Evolutionary conservation across 306 rosid species (phyloP).

Genomic region (Boehmeria nivea): DNA sequence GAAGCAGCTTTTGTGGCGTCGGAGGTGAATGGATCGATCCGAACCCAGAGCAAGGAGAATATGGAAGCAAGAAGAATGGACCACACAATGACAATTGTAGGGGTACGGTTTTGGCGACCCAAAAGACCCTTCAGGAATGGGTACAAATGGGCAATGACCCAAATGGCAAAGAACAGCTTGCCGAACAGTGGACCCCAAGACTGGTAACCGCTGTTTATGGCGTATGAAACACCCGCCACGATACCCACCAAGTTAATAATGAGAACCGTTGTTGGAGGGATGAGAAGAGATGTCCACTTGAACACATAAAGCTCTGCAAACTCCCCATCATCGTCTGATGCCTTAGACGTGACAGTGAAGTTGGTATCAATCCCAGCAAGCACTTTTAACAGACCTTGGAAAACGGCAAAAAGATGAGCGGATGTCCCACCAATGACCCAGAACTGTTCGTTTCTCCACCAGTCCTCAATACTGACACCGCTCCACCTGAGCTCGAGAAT

Average conservation of each 20-base stretch:
- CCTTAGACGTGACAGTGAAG: constrained; percentile 92
- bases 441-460: constrained; percentile 99
- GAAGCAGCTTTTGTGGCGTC: constrained; percentile 34
- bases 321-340: constrained; percentile 88
- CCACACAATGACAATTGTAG: constrained; percentile 90
- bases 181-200: constrained; percentile 96
- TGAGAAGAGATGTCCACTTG: constrained; percentile 91
- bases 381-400: constrained; percentile 92
- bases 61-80: constrained; percentile 86
- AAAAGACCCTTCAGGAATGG: constrained; percentile 94
- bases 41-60: constrained; percentile 88
- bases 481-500: constrained; percentile 99
- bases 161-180: constrained; percentile 73
- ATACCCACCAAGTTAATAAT: constrained; percentile 72
- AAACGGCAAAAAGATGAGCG: constrained; percentile 93
- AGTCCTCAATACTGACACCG: constrained; percentile 94
- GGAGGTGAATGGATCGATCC: constrained; percentile 73
- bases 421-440: constrained; percentile 99
- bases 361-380: constrained; percentile 92
- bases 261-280: constrained; percentile 91
- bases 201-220: constrained; percentile 86
- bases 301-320: constrained; percentile 83
- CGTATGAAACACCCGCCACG: constrained; percentile 88
- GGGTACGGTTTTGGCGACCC: constrained; percentile 86
- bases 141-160: constrained; percentile 92